Evolutionary conservation across 2,329 filamentous ascomycete species (phyloP), one percentile per base, ranked within the genome.

Genomic region (Exophiala alcalophila): DNA sequence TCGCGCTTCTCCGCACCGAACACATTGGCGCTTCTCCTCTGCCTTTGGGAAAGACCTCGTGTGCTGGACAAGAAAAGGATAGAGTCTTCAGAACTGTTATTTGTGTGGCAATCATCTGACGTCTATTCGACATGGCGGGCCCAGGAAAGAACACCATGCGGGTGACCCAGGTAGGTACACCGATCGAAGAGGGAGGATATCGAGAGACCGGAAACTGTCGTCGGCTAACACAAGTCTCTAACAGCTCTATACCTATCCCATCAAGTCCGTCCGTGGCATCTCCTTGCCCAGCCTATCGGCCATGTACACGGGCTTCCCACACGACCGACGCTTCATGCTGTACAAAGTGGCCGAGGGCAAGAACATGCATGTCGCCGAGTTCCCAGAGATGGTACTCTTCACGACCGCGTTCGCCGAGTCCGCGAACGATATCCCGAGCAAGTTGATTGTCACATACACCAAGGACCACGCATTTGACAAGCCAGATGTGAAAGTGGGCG

Each of bases 241-340:
- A 18, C 50, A 82, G 77, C 71, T 88, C 24, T 85, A 81, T 62
- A 72, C 84, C 33, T 86, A 88, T 61, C 83, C 84, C 28, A 81
- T 88, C 65, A 88, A 88, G 60, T 81, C 75, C 5, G 72, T 87
- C n/a, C 77, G 80, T 24, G 77, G 76, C 36, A 75, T 83, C 40
- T 62, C 70, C 12, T 65, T 87, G 21, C 46, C 68, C 4, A 62
- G 65, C 1, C 72, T 80, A 3, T 63, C 64, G n/a, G 62, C 86
- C 32, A 76, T 74, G 4, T 68, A 71, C n/a, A 73, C 79, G 50
- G 83, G 84, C 10, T 70, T 86, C 53, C 66, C 69, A 27, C 67
- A 84, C 59, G 84, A 89, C 65, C 76, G 84, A 7, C 71, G 71
- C 23, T 88, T 86, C 64, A 85, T 88, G 77, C 73, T 88, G 3